phyloP scores from a whole-genome alignment of 768 basidiomycete genomes.

The Collybia mongolica region DNA sequence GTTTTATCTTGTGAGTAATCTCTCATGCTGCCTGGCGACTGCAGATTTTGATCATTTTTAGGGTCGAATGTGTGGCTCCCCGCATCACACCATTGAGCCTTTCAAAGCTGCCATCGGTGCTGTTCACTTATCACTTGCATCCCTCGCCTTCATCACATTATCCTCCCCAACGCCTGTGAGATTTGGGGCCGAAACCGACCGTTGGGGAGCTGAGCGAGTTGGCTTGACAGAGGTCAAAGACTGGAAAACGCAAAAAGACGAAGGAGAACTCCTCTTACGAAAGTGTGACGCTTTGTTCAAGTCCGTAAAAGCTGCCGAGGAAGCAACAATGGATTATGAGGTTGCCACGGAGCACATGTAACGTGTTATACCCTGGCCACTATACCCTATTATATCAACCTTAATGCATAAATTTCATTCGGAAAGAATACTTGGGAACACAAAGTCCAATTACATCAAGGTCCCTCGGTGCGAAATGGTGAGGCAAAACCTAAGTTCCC shows the following conservation, averaged over 20 bases:
- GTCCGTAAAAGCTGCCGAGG: constrained; percentile 25
- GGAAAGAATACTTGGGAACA: constrained; percentile 4
- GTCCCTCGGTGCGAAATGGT: constrained; percentile 2
- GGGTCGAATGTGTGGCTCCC: constrained; percentile 70
- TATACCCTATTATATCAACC: constrained; percentile 35
- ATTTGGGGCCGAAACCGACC: constrained; percentile 55
- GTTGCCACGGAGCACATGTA: constrained; percentile 70
- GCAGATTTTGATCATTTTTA: constrained; percentile 24
- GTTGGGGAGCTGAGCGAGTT: constrained; percentile 55
- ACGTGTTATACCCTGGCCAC: constrained; percentile 49
- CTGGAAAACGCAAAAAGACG: constrained; percentile 49
- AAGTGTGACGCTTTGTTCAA: constrained; percentile 56
- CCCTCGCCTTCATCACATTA: constrained; percentile 47
- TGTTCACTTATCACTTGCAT: constrained; percentile 65
- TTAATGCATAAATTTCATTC: no score
- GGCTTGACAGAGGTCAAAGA: constrained; percentile 45
- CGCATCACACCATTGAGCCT: constrained; percentile 58
- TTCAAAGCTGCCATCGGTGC: constrained; percentile 68
- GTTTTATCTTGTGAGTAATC: constrained; percentile 62
- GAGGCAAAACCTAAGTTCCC: no score
- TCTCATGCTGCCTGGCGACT: not conserved
- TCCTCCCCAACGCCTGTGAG: constrained; percentile 35
- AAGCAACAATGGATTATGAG: constrained; percentile 40
- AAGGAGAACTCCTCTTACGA: constrained; percentile 46
- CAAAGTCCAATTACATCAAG: constrained; percentile 1